Base-by-base conservation (phyloP, 768 basidiomycete species). In the Suillus americanus region DNA sequence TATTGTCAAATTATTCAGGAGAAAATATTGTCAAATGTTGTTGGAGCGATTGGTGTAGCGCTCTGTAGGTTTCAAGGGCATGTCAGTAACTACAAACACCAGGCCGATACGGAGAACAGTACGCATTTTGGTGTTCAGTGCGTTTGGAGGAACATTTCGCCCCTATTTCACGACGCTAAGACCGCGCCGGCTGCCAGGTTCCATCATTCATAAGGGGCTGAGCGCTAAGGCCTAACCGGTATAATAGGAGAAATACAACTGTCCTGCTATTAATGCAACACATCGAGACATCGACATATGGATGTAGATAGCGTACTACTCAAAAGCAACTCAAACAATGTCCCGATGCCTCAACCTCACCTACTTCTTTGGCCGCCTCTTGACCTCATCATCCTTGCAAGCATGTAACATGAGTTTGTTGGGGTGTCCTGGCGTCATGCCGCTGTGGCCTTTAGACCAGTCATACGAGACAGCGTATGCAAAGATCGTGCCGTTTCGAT, bases 401-500 rank as follows among this genome's bases (percentile, higher is more conserved):
- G 88, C 87, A 72, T 94, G 92, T 69, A 95, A 72, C 86, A 91
- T 89, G 69, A 95, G 75, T 76, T 94, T 93, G 79, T 93, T 94
- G 20, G 89, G 86, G 61, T 78, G 77, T 9, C 81, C 80, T 3
- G 85, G 82, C 5, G 89, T 89, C 84, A 90, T 93, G 25, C 94
- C 95, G 14, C 88, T 87, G 74, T 95, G 91, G 9, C 94, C 94
- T 73, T 95, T 95, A 18, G 89, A 91, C 95, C 95, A 97, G 72
- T 97, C 95, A 68, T 97, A 97, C 14, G 94, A 94, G 28, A 97
- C 78, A 1, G 94, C 90, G 69, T 97, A 97, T 0, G 95, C 96
- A 72, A 97, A 94, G 67, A 97, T 92, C 37, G 81, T 88, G 35
- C 94, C 94, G 30, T 86, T 92, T 66, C 90, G 89, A 80, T 94